These are phyloP conservation scores for Sanghuangporus weigelae DNA, from an alignment of 1,284 basidiomycete genomes.

Conservation along the genomic window DNA sequence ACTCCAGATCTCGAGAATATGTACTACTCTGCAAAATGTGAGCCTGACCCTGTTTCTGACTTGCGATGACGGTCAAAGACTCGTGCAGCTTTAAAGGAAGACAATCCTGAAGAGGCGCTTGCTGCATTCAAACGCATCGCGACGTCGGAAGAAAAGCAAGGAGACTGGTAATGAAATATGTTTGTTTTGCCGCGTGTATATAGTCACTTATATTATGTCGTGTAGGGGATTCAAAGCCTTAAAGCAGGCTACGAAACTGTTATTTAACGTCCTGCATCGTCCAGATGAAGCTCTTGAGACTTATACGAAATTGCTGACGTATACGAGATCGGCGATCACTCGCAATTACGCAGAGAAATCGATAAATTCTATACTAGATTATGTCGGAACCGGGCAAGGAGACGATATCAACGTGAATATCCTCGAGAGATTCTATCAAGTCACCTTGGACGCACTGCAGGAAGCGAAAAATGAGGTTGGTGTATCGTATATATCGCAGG, in stretches of 20 bases:
- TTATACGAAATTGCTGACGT: constrained; percentile 82
- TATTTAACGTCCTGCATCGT: constrained; percentile 75
- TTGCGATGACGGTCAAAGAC: background rate
- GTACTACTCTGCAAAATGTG: constrained; percentile 97
- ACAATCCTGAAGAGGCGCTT: constrained; percentile 84
- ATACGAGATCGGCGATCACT: constrained; percentile 90
- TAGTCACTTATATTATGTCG: background rate
- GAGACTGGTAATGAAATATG: constrained; percentile 70
- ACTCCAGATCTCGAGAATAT: constrained; percentile 96
- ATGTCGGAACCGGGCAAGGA: constrained; percentile 90
- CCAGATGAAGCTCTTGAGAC: constrained; percentile 84
- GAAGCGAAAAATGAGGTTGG: constrained; percentile 94
- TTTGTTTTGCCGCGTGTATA: background rate
- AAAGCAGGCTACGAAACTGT: constrained; percentile 95
- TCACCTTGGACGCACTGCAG: constrained; percentile 83
- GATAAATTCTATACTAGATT: constrained; percentile 98
- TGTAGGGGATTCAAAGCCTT: constrained; percentile 97
- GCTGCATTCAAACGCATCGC: constrained; percentile 86
- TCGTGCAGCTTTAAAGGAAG: constrained; percentile 80
- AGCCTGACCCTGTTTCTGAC: constrained; percentile 22
- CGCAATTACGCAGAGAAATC: constrained; percentile 95
- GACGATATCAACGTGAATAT: constrained; percentile 81
- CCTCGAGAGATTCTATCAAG: constrained; percentile 93
- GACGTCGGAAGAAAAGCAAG: constrained; percentile 83
- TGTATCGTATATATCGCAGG: background rate